These are phyloP conservation scores for Magnolia officinalis DNA, from an alignment of 164 flowering plant genomes.

Conservation along the genomic window DNA sequence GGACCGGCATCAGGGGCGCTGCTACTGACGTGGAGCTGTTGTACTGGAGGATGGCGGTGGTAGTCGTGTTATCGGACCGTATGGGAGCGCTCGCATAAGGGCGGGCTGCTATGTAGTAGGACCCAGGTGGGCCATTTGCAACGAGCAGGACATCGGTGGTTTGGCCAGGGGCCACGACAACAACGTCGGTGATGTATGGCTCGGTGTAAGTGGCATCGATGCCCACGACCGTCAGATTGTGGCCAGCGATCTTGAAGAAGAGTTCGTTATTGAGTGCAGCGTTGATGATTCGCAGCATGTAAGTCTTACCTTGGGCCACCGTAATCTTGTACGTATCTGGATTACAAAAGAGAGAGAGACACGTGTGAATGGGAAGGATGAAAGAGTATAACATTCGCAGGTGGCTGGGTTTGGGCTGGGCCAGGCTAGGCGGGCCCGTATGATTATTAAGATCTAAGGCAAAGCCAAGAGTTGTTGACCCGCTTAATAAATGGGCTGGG, in stretches of 20 bases:
- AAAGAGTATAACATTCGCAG: too few species aligned
- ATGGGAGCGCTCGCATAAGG: conserved; percentile 34
- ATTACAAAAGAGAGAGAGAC: neutral
- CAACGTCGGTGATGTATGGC: conserved; percentile 51
- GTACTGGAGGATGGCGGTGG: conserved; percentile 39
- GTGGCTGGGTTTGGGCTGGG: too few species aligned
- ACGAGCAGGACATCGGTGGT: conserved; percentile 57
- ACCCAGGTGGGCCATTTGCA: conserved; percentile 37
- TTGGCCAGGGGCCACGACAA: conserved; percentile 64
- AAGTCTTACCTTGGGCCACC: conserved; percentile 55
- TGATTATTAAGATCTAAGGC: too few species aligned
- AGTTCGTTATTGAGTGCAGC: conserved; percentile 74
- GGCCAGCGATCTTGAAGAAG: conserved; percentile 67
- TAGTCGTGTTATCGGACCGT: conserved; percentile 29
- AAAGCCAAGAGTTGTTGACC: too few species aligned
- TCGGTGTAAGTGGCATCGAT: conserved; percentile 61
- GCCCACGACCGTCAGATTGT: conserved; percentile 61
- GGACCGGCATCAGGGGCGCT: conserved; percentile 44
- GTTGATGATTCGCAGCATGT: conserved; percentile 67
- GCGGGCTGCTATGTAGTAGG: conserved; percentile 63
- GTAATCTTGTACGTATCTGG: conserved; percentile 37
- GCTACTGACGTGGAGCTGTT: conserved; percentile 6
- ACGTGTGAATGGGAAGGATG: too few species aligned
- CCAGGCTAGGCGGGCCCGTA: too few species aligned
- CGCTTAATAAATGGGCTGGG: too few species aligned